Percentiles rank a stretch among this genome's conserved stretches.
Conservation (phyloP, 1,139 yeast genomes). For the Kodamaea arcana region DNA sequence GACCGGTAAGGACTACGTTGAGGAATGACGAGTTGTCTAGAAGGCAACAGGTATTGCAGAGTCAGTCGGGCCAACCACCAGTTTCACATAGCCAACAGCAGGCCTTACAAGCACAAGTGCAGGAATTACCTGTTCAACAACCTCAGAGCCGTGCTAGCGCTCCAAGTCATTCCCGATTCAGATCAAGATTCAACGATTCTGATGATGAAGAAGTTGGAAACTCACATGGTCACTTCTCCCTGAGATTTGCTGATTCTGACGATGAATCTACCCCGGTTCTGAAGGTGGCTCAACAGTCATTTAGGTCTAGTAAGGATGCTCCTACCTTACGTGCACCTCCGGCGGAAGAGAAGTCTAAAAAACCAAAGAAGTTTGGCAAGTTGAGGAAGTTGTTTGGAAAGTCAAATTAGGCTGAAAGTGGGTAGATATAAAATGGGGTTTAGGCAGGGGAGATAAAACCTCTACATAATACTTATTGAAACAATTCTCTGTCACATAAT, state of each 20-base stretch:
- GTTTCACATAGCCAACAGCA: background rate
- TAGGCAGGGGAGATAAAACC: no score
- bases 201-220: conserved; percentile 33
- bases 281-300: conserved; percentile 2
- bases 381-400: conserved; percentile 59
- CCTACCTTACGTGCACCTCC: conserved; percentile 12
- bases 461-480: no score
- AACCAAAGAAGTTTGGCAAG: conserved; percentile 50
- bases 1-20: background rate
- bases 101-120: conserved; percentile 1
- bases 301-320: conserved; percentile 5
- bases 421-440: no score
- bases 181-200: conserved; percentile 55
- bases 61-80: background rate
- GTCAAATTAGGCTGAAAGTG: no score
- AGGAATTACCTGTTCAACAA: conserved; percentile 3
- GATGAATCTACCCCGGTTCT: conserved; percentile 14
- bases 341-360: conserved; percentile 11
- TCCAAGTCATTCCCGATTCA: conserved; percentile 11
- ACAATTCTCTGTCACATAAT: no score
- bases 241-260: conserved; percentile 22
- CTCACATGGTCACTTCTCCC: conserved; percentile 10
- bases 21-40: conserved; percentile 2
- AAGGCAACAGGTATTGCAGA: conserved; percentile 6
- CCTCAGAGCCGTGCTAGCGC: conserved; percentile 1